Conservation (phyloP, 164 flowering plant species). For the Piper betle region DNA sequence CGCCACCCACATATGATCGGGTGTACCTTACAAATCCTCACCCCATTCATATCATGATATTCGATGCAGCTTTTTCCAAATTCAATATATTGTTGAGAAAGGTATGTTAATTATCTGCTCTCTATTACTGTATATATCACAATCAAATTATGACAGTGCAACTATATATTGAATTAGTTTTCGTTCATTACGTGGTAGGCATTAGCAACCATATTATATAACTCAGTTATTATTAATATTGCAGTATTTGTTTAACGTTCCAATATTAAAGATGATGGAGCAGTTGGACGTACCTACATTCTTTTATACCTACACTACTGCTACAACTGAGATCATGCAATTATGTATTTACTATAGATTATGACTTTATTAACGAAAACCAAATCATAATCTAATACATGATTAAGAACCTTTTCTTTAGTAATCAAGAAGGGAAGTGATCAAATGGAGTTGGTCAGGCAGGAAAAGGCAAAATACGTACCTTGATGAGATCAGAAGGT, state of each 20-base stretch:
- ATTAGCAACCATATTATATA: too few relatives aligned
- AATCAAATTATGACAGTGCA: too few relatives aligned
- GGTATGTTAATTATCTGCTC: too few relatives aligned
- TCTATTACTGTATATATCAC: too few relatives aligned
- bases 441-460: not conserved
- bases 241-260: too few relatives aligned
- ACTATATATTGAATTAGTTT: too few relatives aligned
- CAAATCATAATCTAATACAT: too few relatives aligned
- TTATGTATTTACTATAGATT: too few relatives aligned
- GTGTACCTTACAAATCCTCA: not conserved
- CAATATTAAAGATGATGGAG: not conserved
- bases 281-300: not conserved
- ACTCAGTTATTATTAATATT: too few relatives aligned
- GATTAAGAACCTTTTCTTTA: too few relatives aligned
- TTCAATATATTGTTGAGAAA: not conserved
- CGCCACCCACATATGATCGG: not conserved
- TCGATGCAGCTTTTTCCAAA: not conserved
- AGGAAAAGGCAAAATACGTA: constrained; percentile 4
- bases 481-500: constrained; percentile 95
- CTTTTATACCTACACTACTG: too few relatives aligned
- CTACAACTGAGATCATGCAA: not conserved
- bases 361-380: not conserved
- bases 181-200: too few relatives aligned
- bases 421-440: not conserved
- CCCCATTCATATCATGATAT: not conserved